These are phyloP conservation scores for Saccharomyces hybrid DNA, from an alignment of 1,139 yeast species.

Conservation along the genomic window DNA sequence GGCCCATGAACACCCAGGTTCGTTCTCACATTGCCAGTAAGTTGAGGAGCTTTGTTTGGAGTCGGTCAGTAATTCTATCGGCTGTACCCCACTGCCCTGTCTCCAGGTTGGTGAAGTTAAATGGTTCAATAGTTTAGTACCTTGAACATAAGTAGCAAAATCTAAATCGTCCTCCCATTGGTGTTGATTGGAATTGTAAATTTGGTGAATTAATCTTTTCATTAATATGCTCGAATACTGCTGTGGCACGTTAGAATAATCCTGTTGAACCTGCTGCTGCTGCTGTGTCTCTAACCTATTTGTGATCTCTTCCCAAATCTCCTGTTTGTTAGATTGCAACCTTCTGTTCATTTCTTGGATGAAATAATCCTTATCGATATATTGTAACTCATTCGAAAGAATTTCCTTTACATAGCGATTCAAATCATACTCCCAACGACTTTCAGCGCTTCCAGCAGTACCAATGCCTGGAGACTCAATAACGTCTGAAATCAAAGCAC, in stretches of 20 bases:
- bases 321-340: slow-evolving; percentile 21
- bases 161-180: slow-evolving; percentile 32
- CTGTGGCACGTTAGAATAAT: slow-evolving; percentile 11
- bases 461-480: slow-evolving; percentile 9
- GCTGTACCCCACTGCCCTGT: slow-evolving; percentile 22
- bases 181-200: slow-evolving; percentile 28
- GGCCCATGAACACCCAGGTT: slow-evolving; percentile 28
- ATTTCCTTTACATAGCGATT: slow-evolving; percentile 27
- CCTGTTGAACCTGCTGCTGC: slow-evolving; percentile 1
- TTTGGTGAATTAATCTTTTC: slow-evolving; percentile 24
- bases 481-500: slow-evolving; percentile 15
- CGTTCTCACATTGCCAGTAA: slow-evolving; percentile 31
- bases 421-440: slow-evolving; percentile 21
- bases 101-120: slow-evolving; percentile 25
- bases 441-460: slow-evolving; percentile 1
- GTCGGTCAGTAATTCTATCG: slow-evolving; percentile 25
- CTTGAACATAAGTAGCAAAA: slow-evolving; percentile 29
- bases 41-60: slow-evolving; percentile 22
- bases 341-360: slow-evolving; percentile 23
- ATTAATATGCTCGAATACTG: slow-evolving; percentile 25
- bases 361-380: slow-evolving; percentile 24
- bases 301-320: slow-evolving; percentile 24
- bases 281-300: slow-evolving; percentile 9
- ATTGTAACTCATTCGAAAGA: slow-evolving; percentile 26
- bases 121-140: slow-evolving; percentile 27